Evolutionary conservation across 2,329 filamentous ascomycete species (phyloP), one percentile per base, ranked within the genome.

Genomic region (Fusarium mundagurra): DNA sequence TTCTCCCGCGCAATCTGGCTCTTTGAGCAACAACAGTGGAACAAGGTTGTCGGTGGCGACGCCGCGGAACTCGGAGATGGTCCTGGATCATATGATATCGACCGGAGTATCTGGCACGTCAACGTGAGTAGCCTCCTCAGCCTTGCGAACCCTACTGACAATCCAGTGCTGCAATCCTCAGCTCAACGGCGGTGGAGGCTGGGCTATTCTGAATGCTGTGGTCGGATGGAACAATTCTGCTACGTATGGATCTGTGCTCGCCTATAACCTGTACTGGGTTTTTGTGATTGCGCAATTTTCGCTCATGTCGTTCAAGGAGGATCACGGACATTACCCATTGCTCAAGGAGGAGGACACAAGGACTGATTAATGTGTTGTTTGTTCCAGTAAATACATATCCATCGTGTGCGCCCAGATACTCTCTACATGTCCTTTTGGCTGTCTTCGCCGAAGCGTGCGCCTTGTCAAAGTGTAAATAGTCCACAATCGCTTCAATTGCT

Each of bases 251-350:
- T 95, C 93, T 3, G 92, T 97, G 71, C 90, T 97, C 66, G 91
- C 93, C 6, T 97, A 97, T 84, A 97, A 96, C 80, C 61, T 96
- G 17, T 97, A 97, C 85, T 98, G 94, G 95, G 83, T 96, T 47
- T 85, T 86, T 16, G 89, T 96, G 74, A 94, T 95, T 59, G 88
- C 94, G 31, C 88, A 87, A 18, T 93, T 96, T 80, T 73, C 90
- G 12, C 79, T 85, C 41, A 87, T 96, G 86, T 86, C 91, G 47
- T 94, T 90, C 84, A 88, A 88, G 73, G 94, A 96, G 83, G 77
- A 78, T 50, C 87, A 85, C 68, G 87, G 87, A 16, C 85, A 83
- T 71, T 88, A 85, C 83, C 87, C 87, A 8, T 77, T 88, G 29
- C 72, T 82, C 72, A 85, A 84, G 74, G 66, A 76, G n/a, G 54